Evolutionary conservation across 2,329 filamentous ascomycete genomes (phyloP).

Genomic region (Venturia asperata): DNA sequence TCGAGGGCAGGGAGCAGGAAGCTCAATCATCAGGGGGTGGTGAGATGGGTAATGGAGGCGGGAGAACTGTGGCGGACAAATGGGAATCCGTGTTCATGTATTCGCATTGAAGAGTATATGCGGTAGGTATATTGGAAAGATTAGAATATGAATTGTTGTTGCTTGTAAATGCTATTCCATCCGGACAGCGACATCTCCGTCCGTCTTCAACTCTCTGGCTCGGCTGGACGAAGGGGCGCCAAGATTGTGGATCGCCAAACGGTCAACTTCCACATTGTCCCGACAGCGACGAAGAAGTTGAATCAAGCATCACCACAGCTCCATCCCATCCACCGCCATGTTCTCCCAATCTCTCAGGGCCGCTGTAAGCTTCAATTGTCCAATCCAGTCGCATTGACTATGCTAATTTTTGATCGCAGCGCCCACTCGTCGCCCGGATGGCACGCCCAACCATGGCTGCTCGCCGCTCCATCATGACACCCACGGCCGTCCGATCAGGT

Average conservation of each 20-base stretch:
- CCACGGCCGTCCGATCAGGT: constrained; percentile 56
- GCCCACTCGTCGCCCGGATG: constrained; percentile 54
- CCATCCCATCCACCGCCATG: constrained; percentile 35
- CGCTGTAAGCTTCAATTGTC: constrained; percentile 42
- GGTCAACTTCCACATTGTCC: neutral
- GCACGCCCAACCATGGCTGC: constrained; percentile 50
- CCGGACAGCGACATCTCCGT: neutral
- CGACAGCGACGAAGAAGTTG: constrained; percentile 1
- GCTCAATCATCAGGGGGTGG: constrained; percentile 1
- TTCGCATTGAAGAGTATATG: neutral
- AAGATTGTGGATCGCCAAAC: neutral
- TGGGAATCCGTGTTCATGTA: neutral
- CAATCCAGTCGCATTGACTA: constrained; percentile 20
- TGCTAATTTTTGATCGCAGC: constrained; percentile 39
- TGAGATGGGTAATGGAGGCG: neutral
- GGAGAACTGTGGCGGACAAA: neutral
- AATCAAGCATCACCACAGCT: constrained; percentile 9
- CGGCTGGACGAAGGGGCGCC: too few relatives aligned
- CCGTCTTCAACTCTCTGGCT: neutral
- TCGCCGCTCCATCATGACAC: constrained; percentile 58
- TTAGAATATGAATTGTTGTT: neutral
- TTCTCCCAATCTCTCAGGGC: constrained; percentile 56
- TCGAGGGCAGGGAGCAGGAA: neutral
- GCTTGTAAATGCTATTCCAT: neutral
- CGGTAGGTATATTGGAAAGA: neutral